Conservation (phyloP, 768 basidiomycete genomes). For the Mycena kentingensis region DNA sequence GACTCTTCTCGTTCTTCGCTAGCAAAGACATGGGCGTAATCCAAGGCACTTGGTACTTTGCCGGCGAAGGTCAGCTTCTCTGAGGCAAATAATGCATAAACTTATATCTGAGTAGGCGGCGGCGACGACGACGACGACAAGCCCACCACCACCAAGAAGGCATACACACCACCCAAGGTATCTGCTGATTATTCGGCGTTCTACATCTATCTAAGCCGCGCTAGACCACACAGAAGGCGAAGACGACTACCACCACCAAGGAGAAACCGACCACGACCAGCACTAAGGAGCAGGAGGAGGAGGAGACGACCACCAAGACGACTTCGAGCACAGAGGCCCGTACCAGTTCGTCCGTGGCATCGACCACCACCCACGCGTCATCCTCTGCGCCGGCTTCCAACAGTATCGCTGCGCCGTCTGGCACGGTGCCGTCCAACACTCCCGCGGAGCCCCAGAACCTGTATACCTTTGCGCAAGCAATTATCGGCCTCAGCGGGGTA, state of each 20-base stretch:
- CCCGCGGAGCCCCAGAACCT: slow-evolving; percentile 36
- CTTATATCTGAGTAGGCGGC: slow-evolving; percentile 20
- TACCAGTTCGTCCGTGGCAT: slow-evolving; percentile 13
- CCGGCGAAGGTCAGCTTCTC: too few species aligned
- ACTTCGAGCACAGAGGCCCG: slow-evolving; percentile 16
- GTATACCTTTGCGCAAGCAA: slow-evolving; percentile 33
- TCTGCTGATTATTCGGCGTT: too few species aligned
- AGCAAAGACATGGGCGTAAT: slow-evolving; percentile 20
- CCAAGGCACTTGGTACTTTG: slow-evolving; percentile 58
- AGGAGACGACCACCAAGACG: too few species aligned
- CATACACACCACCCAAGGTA: too few species aligned
- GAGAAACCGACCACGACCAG: too few species aligned
- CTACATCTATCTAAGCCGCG: too few species aligned
- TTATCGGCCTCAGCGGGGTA: slow-evolving; percentile 40
- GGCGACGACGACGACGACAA: slow-evolving; percentile 22
- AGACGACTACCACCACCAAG: too few species aligned
- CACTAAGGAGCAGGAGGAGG: too few species aligned
- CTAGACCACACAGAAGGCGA: too few species aligned
- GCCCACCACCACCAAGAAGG: slow-evolving; percentile 29
- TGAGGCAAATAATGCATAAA: slow-evolving; percentile 39
- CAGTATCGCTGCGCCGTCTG: slow-evolving; percentile 35
- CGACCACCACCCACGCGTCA: slow-evolving; percentile 13
- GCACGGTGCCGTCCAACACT: slow-evolving; percentile 24
- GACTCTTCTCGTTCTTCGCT: slow-evolving; percentile 68
- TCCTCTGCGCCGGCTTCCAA: slow-evolving; percentile 30